Evolutionary conservation across 2,329 filamentous ascomycete genomes (phyloP).

Genomic region (Fusarium camptoceras): DNA sequence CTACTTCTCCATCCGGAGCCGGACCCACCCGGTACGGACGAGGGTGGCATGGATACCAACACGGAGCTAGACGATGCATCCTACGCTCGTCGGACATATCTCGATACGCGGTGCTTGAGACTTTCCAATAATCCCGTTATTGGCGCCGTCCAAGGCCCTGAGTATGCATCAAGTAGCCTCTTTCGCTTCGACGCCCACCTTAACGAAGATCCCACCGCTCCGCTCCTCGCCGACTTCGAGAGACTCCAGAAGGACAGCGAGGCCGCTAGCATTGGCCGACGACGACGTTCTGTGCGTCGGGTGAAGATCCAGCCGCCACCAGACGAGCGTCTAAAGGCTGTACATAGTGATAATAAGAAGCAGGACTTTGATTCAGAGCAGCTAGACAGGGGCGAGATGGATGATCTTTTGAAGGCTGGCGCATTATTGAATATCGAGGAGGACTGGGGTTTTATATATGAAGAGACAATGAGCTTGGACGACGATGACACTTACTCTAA

Average conservation of each 20-base stretch:
- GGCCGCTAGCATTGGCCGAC: constrained; percentile 44
- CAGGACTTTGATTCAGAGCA: constrained; percentile 47
- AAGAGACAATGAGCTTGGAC: constrained; percentile 43
- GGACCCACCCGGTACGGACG: constrained; percentile 52
- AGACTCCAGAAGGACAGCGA: constrained; percentile 58
- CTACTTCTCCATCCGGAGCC: constrained; percentile 65
- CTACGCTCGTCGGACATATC: constrained; percentile 46
- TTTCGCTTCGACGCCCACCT: constrained; percentile 63
- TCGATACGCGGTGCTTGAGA: constrained; percentile 57
- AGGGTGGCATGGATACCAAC: constrained; percentile 21
- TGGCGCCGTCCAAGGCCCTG: constrained; percentile 67
- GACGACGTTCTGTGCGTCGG: constrained; percentile 44
- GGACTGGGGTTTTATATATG: constrained; percentile 52
- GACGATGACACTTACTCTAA: not conserved
- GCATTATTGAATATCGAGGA: constrained; percentile 49
- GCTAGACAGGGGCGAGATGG: constrained; percentile 37
- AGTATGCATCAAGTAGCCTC: constrained; percentile 60
- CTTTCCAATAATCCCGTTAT: constrained; percentile 60
- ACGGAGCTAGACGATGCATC: constrained; percentile 13
- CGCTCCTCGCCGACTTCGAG: constrained; percentile 60
- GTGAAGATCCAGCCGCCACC: constrained; percentile 37
- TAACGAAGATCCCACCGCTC: constrained; percentile 55
- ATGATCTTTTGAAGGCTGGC: constrained; percentile 40
- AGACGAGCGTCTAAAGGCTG: constrained; percentile 2
- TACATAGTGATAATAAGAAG: constrained; percentile 46